Percentiles rank a stretch among this genome's conserved stretches.
Evolutionary conservation across 23 red algal species (phyloP).

Genomic region (Gracilaria vermiculophylla): DNA sequence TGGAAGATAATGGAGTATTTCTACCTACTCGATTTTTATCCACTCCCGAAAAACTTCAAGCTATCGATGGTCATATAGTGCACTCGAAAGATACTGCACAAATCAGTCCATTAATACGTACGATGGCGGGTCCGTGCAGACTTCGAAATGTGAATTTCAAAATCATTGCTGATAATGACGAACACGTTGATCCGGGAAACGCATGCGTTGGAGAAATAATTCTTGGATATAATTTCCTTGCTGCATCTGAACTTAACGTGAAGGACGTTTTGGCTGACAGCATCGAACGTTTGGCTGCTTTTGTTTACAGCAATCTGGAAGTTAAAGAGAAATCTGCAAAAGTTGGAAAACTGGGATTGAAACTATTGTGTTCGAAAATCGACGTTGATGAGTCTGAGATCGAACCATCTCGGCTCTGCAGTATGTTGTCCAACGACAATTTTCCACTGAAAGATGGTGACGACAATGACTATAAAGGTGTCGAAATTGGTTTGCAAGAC

Average conservation of each 20-base stretch:
- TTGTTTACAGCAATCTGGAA: not conserved
- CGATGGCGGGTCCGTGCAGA: not conserved
- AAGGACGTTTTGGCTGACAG: slow-evolving; percentile 4
- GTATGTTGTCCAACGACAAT: slow-evolving; percentile 15
- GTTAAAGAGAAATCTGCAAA: not conserved
- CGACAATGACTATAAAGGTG: slow-evolving; percentile 46
- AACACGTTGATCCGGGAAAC: too few species aligned
- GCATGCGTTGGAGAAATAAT: too few species aligned
- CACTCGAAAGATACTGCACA: not conserved
- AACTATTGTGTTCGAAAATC: too few species aligned
- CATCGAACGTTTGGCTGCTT: slow-evolving; percentile 7
- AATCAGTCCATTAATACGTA: not conserved
- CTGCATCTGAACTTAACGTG: not conserved
- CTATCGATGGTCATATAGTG: slow-evolving; percentile 11
- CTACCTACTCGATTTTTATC: too few species aligned
- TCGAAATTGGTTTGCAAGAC: slow-evolving; percentile 43
- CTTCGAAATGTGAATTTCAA: too few species aligned
- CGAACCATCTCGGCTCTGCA: not conserved
- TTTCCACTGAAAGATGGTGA: slow-evolving; percentile 38
- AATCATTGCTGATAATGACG: too few species aligned
- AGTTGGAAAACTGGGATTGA: slow-evolving; percentile 15
- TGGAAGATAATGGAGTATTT: too few species aligned
- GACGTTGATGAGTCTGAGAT: too few species aligned
- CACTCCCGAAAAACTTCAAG: not conserved
- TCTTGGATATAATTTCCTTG: slow-evolving; percentile 3